Evolutionary conservation across 345 rosid genomes (phyloP).

Genomic region (Eucalyptus brandiana): DNA sequence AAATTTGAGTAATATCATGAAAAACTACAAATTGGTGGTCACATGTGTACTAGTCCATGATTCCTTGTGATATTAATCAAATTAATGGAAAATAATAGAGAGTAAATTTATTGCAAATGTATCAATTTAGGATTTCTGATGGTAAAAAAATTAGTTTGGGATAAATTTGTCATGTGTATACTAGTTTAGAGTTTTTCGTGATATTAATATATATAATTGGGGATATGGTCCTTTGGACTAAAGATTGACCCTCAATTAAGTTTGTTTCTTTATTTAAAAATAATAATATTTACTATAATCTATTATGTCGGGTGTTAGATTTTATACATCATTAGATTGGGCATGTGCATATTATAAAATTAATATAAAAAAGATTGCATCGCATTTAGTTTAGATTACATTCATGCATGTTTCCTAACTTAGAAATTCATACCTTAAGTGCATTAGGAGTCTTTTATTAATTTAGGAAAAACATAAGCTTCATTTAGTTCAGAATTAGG

Average conservation of each 20-base stretch:
- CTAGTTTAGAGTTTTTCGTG: accelerated
- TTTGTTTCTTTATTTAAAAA: not conserved
- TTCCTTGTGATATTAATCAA: too few species aligned
- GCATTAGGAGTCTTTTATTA: not conserved
- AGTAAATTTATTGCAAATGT: too few species aligned
- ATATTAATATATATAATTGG: not conserved
- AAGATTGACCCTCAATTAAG: not conserved
- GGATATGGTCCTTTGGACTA: not conserved
- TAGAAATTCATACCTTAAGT: not conserved
- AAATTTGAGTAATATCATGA: too few species aligned
- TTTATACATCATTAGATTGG: not conserved
- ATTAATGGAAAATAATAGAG: too few species aligned
- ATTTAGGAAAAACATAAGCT: not conserved
- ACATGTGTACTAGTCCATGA: too few species aligned
- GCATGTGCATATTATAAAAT: not conserved
- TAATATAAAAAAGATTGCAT: not conserved
- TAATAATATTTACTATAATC: too few species aligned
- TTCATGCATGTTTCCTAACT: not conserved
- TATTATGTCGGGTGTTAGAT: not conserved
- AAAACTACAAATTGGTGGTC: too few species aligned
- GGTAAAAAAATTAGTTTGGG: too few species aligned
- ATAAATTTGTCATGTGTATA: accelerated
- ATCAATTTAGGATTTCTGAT: accelerated
- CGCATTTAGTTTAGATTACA: not conserved
- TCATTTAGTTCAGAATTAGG: not conserved